These are phyloP conservation scores for Neurospora hispaniola DNA, from an alignment of 495 filamentous ascomycete genomes.

Conservation along the genomic window DNA sequence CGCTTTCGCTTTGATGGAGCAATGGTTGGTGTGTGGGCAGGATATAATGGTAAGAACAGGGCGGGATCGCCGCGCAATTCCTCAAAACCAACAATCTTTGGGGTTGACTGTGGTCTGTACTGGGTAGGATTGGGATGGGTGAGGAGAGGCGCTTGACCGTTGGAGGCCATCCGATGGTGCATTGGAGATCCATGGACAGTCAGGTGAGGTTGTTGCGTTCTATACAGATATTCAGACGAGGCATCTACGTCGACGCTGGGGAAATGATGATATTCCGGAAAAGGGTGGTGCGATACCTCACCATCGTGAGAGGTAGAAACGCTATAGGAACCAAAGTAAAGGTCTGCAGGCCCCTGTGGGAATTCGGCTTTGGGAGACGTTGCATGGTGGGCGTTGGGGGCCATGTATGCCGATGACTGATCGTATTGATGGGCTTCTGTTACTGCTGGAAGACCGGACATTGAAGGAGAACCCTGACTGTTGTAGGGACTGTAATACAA, in stretches of 20 bases:
- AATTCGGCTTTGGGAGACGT: conserved; percentile 22
- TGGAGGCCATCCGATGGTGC: conserved; percentile 17
- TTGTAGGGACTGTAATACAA: conserved; percentile 30
- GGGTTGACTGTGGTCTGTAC: conserved; percentile 9
- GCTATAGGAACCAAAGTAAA: conserved; percentile 21
- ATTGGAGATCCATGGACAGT: conserved; percentile 10
- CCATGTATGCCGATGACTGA: conserved; percentile 18
- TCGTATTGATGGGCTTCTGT: conserved; percentile 20
- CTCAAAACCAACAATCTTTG: conserved; percentile 18
- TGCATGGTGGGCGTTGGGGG: conserved; percentile 19
- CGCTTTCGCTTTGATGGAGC: conserved; percentile 3
- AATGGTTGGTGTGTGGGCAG: conserved; percentile 18
- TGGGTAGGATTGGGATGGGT: conserved; percentile 16
- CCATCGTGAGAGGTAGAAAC: conserved; percentile 18
- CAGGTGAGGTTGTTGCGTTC: conserved; percentile 8
- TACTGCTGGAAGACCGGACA: conserved; percentile 21
- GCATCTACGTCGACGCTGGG: conserved; percentile 9
- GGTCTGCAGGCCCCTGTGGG: conserved; percentile 19
- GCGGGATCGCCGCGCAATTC: conserved; percentile 16
- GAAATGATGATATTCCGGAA: conserved; percentile 14
- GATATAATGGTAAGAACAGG: conserved; percentile 13
- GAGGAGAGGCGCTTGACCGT: conserved; percentile 12
- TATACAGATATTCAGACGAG: conserved; percentile 1
- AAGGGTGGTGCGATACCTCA: conserved; percentile 19
- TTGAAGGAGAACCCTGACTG: conserved; percentile 27